Base-by-base conservation (phyloP, 2,329 filamentous ascomycete species). In the Colletotrichum shisoi region DNA sequence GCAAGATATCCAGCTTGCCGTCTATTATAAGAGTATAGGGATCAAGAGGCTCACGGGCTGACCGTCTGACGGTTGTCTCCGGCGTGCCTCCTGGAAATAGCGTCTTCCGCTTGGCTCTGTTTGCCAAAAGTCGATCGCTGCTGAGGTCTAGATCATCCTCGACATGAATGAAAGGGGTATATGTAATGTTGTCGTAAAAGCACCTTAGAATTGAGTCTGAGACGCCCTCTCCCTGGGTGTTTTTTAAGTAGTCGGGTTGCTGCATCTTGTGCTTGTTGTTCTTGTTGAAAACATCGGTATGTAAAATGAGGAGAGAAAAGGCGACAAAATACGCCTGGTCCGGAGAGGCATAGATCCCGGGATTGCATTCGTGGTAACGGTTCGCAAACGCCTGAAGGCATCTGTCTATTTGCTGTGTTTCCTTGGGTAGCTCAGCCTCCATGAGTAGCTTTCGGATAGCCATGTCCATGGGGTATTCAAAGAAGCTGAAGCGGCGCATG, bases 191-290 rank as follows among this genome's bases (percentile, higher is more conserved):
- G 81, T 99, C 95, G 79, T 98, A 99, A 75, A 99, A 96, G 76
- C 94, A 97, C 74, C 93, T 93, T 15, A 98, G 83, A 48, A 98
- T 91, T 71, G 98, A 94, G 71, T 96, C 92, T 59, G 91, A 92
- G n/a, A 98, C 91, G 15, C 93, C 93, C 76, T 98, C 94, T 3
- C 92, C 93, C 24, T 89, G 89, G 0, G 94, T 96, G 76, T 98
- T 98, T 78, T 96, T 97, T 72, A 98, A 85, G 78, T 99, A 99
- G 74, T 98, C 95, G 0, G 86, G 81, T 75, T 96, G 96, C 75
- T 96, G 93, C 95, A 99, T 99, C 79, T 99, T 99, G 77, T 95
- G 87, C 80, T 98, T 98, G 81, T 98, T 98, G 82, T 98, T 99
- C 79, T 96, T 97, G 83, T 99, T 99, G 87, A 98, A 98, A n/a